Evolutionary conservation across 1,284 basidiomycete species (phyloP).

Genomic region (Coriolopsis trogii): DNA sequence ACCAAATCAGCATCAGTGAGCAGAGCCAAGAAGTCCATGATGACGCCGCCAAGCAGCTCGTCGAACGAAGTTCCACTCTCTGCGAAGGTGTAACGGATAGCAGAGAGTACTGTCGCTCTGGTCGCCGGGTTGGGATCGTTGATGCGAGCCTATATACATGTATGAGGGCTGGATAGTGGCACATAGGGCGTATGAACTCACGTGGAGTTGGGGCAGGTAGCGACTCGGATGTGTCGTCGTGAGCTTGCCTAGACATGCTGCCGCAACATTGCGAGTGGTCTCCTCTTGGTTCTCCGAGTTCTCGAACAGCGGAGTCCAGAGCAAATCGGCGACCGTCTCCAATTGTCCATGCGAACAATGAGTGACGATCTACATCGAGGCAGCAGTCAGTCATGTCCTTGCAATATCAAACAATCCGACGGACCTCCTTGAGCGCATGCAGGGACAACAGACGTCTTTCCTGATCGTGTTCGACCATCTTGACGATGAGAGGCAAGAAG

Average conservation of each 20-base stretch:
- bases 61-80: conserved; percentile 87
- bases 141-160: conserved; percentile 59
- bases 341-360: conserved; percentile 86
- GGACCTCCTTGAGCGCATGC: conserved; percentile 91
- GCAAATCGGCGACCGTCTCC: conserved; percentile 80
- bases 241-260: conserved; percentile 95
- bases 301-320: conserved; percentile 92
- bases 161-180: not conserved
- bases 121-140: conserved; percentile 68
- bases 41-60: conserved; percentile 81
- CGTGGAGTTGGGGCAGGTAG: conserved; percentile 92
- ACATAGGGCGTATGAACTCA: conserved; percentile 38
- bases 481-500: conserved; percentile 86
- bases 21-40: conserved; percentile 89
- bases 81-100: conserved; percentile 94
- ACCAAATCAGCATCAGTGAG: conserved; percentile 89
- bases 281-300: conserved; percentile 87
- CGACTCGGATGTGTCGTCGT: conserved; percentile 88
- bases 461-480: conserved; percentile 78
- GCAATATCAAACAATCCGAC: not conserved
- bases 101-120: conserved; percentile 90
- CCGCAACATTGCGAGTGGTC: conserved; percentile 91
- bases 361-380: conserved; percentile 76
- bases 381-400: not conserved
- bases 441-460: conserved; percentile 83